A percentile compares a stretch with the other conserved stretches of the same genome.
Conservation (phyloP, 2,329 filamentous ascomycete species). For the Myriosclerotinia scirpicola region DNA sequence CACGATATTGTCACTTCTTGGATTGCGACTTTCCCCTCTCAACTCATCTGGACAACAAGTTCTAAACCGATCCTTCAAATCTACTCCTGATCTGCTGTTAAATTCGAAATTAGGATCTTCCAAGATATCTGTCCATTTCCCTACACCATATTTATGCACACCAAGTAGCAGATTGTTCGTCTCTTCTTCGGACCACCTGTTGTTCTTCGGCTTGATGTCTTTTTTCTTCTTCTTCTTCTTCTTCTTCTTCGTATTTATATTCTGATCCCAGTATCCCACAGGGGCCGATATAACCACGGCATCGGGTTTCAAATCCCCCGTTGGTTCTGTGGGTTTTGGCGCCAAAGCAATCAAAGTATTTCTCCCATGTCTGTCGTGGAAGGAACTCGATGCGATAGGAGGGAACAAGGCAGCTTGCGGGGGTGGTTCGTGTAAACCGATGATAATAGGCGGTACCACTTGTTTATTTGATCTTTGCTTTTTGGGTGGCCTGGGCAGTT, state of each 20-base stretch:
- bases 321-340: conserved; percentile 28
- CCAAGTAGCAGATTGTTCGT: conserved; percentile 62
- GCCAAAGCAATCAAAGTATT: conserved; percentile 40
- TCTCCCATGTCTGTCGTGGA: conserved; percentile 50
- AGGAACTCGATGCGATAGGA: conserved; percentile 59
- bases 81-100: conserved; percentile 60
- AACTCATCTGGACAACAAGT: conserved; percentile 65
- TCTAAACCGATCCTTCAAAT: conserved; percentile 65
- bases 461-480: conserved; percentile 59
- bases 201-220: conserved; percentile 57
- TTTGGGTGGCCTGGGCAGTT: conserved; percentile 63
- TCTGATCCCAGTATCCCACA: conserved; percentile 30
- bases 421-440: conserved; percentile 61
- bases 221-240: conserved; percentile 52
- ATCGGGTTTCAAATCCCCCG: conserved; percentile 15
- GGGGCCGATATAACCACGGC: neutral
- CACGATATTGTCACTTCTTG: neutral
- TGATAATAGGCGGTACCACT: conserved; percentile 64
- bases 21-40: conserved; percentile 44
- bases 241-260: conserved; percentile 44
- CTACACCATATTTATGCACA: conserved; percentile 62
- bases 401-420: conserved; percentile 60
- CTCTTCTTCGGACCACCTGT: conserved; percentile 65
- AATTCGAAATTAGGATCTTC: conserved; percentile 61
- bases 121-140: conserved; percentile 64